Evolutionary conservation across 305 asterid species (phyloP), one percentile per base, ranked within the genome.

Genomic region (Solanum hybrid): DNA sequence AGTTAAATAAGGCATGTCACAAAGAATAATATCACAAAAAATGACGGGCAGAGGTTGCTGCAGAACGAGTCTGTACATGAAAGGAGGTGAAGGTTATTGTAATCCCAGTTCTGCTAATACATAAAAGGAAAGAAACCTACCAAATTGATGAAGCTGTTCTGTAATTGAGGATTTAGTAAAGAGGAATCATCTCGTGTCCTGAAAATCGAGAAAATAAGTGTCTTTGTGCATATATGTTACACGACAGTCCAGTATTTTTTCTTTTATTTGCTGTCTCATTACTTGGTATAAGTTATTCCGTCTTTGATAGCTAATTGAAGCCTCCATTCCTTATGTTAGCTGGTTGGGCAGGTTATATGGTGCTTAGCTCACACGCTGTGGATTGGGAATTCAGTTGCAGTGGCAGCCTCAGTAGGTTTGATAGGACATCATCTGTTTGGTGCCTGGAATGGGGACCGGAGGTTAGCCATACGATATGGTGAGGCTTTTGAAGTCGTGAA

Each of bases 321-420:
- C 14, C 26, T 38, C 29, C 64, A 5, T 86, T 88, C 26, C 76
- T 38, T 35, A 22, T 60, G 38, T 86, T 75, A 96, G 99, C 93
- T 96, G 99, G 99, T 92, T 36, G 99, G 99, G 79, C 99, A 97
- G 92, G 98, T 97, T 34, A 90, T 97, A 14, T 97, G 99, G 99
- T 97, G 99, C 92, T 86, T 96, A 51, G 99, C 98, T 75, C 99
- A 96, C 94, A 94, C 98, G 42, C 78, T 96, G 29, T 97, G 99
- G 99, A 96, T 97, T 1, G 99, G 99, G 75, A 97, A 96, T 79
- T 96, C 99, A 46, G 99, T 97, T 38, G 92, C 96, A 12, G 94
- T 92, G 40, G 98, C 99, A 38, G 98, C 99, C 64, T 97, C 99
- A 27, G 90, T 91, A 46, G 99, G 99, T 64, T 92, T 97, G 92